Conservation (phyloP, 202 grass and related monocot species). For the Setaria italica region DNA sequence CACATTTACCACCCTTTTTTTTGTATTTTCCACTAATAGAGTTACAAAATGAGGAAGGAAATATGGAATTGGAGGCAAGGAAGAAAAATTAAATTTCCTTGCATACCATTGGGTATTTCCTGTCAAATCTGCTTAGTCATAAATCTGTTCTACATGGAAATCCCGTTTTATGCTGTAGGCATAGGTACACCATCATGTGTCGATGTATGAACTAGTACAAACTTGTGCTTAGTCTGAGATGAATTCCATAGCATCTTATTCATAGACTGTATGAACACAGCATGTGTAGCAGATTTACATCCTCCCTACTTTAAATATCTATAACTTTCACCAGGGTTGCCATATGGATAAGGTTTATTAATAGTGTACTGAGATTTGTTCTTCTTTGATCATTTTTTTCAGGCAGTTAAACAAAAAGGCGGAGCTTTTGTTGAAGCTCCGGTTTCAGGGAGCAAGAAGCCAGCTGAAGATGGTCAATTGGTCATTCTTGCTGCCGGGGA, state of each 20-base stretch:
- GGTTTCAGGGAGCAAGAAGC: slow-evolving; percentile 99
- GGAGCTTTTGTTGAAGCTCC: slow-evolving; percentile 94
- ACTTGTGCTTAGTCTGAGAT: neutral
- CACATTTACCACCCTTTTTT: neutral
- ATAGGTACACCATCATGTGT: neutral
- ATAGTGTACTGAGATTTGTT: slow-evolving; percentile 31
- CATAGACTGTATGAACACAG: neutral
- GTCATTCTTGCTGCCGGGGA: slow-evolving; percentile 97
- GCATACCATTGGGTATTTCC: neutral
- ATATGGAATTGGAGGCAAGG: neutral
- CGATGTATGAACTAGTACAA: neutral
- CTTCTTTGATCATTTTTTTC: slow-evolving; percentile 35
- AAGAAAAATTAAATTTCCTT: neutral
- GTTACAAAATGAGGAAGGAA: neutral
- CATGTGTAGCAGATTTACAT: neutral
- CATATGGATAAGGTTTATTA: neutral
- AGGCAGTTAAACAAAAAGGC: slow-evolving; percentile 78
- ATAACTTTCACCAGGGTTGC: neutral
- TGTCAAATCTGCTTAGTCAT: neutral
- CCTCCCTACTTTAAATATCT: neutral
- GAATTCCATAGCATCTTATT: slow-evolving; percentile 3
- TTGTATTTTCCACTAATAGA: neutral
- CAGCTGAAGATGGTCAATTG: slow-evolving; percentile 98
- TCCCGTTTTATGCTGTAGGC: neutral
- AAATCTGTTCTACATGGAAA: neutral